These are phyloP conservation scores for Starmerella geochares DNA, from an alignment of 805 yeast species.

Conservation along the genomic window DNA sequence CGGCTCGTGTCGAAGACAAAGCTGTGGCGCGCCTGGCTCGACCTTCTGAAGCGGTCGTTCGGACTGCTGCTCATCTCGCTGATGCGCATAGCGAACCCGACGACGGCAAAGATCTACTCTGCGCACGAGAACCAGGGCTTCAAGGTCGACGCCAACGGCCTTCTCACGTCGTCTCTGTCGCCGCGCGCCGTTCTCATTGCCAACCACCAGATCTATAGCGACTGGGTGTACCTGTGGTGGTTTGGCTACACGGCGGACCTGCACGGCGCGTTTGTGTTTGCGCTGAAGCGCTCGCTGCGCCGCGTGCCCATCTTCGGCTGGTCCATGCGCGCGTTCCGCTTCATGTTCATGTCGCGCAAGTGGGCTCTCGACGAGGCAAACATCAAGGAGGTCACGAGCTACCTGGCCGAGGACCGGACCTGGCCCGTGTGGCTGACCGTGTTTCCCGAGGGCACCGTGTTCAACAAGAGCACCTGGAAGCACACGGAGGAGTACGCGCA, in stretches of 20 bases:
- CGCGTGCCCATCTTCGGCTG: conserved; percentile 67
- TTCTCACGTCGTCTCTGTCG: conserved; percentile 29
- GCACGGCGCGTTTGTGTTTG: conserved; percentile 56
- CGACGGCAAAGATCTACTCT: conserved; percentile 17
- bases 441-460: conserved; percentile 92
- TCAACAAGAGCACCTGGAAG: conserved; percentile 52
- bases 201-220: conserved; percentile 91
- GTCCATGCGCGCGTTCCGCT: conserved; percentile 72
- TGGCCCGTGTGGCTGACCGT: conserved; percentile 63
- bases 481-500: conserved; percentile 50
- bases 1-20: conserved; percentile 6
- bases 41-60: conserved; percentile 20
- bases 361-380: conserved; percentile 63
- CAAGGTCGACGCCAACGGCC: conserved; percentile 11
- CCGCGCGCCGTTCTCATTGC: conserved; percentile 58
- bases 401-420: conserved; percentile 28
- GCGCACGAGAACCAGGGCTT: conserved; percentile 6
- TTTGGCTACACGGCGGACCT: conserved; percentile 56
- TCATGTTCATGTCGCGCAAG: conserved; percentile 70
- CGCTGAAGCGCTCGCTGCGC: conserved; percentile 64
- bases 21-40: conserved; percentile 23
- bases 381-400: conserved; percentile 13
- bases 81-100: conserved; percentile 15
- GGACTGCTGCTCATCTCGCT: conserved; percentile 13
- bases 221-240: conserved; percentile 92